These are phyloP conservation scores for Hymenoscyphus fructigenus DNA, from an alignment of 2,329 filamentous ascomycete species.

Conservation along the genomic window DNA sequence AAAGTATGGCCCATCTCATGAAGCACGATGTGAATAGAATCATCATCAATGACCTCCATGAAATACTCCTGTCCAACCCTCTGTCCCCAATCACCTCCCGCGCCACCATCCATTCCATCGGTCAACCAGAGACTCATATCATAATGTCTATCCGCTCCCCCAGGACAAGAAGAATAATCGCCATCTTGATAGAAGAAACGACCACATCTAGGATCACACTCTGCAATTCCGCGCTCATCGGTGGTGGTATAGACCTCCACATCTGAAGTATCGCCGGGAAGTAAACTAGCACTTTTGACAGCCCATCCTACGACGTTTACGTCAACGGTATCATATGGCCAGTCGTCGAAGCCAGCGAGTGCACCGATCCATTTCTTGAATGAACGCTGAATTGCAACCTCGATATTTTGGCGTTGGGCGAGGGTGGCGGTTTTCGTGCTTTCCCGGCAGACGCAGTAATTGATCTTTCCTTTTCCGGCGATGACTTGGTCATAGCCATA, in stretches of 20 bases:
- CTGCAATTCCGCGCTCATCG: conserved; percentile 41
- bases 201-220: conserved; percentile 44
- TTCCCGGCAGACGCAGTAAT: conserved; percentile 48
- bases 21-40: conserved; percentile 44
- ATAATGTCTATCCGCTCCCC: conserved; percentile 43
- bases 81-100: conserved; percentile 50
- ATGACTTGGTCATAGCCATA: conserved; percentile 2
- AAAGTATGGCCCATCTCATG: conserved; percentile 30
- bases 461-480: conserved; percentile 34
- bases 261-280: not conserved
- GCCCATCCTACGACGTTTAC: conserved; percentile 46
- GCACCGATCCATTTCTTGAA: conserved; percentile 45
- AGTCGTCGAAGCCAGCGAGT: conserved; percentile 45
- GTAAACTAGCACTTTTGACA: conserved; percentile 39
- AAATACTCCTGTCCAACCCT: conserved; percentile 46
- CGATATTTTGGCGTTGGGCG: conserved; percentile 41
- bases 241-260: not conserved
- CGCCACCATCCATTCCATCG: conserved; percentile 44
- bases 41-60: conserved; percentile 39
- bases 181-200: conserved; percentile 46
- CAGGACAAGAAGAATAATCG: conserved; percentile 43
- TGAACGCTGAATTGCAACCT: conserved; percentile 37
- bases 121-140: conserved; percentile 50
- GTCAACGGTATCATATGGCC: conserved; percentile 43
- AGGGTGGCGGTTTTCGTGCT: conserved; percentile 40